Evolutionary conservation across 2,329 filamentous ascomycete genomes (phyloP).

Genomic region (Lachnellula subtilissima): DNA sequence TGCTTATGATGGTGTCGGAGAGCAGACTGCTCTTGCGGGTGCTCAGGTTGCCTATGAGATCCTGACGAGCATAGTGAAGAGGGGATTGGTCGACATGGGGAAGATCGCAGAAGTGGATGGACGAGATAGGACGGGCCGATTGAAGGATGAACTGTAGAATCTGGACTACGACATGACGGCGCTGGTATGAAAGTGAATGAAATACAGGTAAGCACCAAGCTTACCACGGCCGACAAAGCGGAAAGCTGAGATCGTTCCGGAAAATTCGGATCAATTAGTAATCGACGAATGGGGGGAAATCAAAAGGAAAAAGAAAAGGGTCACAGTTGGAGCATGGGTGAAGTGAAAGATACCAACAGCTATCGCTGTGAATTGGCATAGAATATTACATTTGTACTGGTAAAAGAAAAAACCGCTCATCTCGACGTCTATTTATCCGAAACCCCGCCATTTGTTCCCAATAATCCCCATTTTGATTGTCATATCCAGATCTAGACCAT

Average conservation of each 20-base stretch:
- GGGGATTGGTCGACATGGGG: slow-evolving; percentile 38
- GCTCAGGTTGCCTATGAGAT: slow-evolving; percentile 84
- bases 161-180: neutral
- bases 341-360: too few relatives aligned
- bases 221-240: neutral
- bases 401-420: too few relatives aligned
- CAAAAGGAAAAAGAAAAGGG: too few relatives aligned
- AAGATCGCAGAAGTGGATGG: slow-evolving; percentile 23
- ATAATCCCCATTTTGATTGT: neutral
- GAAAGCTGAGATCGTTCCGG: too few relatives aligned
- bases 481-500: neutral
- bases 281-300: too few relatives aligned
- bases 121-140: slow-evolving; percentile 13
- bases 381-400: too few relatives aligned
- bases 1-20: slow-evolving; percentile 73
- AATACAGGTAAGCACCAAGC: neutral
- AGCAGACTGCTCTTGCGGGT: slow-evolving; percentile 76
- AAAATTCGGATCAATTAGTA: too few relatives aligned
- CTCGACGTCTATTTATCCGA: neutral
- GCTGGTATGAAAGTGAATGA: too few relatives aligned
- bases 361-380: too few relatives aligned
- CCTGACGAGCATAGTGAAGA: slow-evolving; percentile 70
- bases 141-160: slow-evolving; percentile 24
- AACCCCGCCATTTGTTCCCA: neutral
- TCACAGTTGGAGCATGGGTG: too few relatives aligned